Conservation (phyloP, 345 rosid species). For the Excoecaria agallocha region DNA sequence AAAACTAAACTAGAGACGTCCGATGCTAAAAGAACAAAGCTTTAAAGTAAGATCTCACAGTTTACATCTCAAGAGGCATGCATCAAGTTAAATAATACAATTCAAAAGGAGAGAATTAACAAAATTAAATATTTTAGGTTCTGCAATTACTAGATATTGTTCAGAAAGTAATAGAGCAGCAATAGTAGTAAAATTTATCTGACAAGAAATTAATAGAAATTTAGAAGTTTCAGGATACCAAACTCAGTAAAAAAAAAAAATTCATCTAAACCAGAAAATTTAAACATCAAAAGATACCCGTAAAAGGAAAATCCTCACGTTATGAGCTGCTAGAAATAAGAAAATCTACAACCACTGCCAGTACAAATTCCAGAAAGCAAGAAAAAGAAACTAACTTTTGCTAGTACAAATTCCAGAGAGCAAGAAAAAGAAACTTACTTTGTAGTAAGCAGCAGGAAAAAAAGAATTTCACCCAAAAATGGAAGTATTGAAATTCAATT, state of each 20-base stretch:
- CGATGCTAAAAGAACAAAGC: not conserved
- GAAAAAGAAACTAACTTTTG: not conserved
- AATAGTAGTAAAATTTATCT: not conserved
- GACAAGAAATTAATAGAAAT: not conserved
- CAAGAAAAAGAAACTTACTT: too few species aligned
- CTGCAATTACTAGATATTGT: not conserved
- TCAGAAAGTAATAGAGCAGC: not conserved
- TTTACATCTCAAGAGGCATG: slow-evolving; percentile 2
- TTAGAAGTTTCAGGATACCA: not conserved
- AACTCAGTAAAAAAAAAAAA: not conserved
- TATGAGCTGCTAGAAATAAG: not conserved
- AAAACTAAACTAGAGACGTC: not conserved
- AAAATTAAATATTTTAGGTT: not conserved
- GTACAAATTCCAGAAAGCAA: not conserved
- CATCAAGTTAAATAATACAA: not conserved
- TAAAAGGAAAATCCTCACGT: not conserved
- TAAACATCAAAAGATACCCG: not conserved
- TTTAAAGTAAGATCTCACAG: not conserved
- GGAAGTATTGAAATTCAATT: not conserved
- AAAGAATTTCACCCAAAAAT: not conserved
- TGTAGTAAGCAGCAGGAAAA: not conserved
- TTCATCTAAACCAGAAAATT: not conserved
- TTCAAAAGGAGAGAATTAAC: too few species aligned
- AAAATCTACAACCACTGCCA: not conserved
- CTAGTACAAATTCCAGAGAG: too few species aligned